Percentiles rank a stretch among this genome's conserved stretches.
Conservation (phyloP, 1,284 basidiomycete genomes). For the Vanrija sp. region DNA sequence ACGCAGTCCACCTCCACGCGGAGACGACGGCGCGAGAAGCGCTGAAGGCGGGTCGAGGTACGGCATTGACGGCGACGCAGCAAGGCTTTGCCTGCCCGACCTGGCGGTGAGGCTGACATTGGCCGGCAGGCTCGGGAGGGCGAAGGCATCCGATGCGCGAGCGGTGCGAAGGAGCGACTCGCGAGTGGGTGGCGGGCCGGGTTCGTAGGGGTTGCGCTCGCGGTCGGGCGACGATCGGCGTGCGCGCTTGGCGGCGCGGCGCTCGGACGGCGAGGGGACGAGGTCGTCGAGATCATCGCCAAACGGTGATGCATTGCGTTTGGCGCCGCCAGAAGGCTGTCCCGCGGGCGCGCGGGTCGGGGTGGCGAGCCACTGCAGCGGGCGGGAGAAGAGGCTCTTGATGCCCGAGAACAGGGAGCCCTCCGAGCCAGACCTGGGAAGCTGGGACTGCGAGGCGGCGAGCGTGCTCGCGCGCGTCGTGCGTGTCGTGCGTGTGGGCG, state of each 20-base stretch:
- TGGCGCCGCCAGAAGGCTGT: slow-evolving; percentile 1
- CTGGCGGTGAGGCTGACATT: slow-evolving; percentile 26
- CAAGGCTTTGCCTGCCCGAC: slow-evolving; percentile 3
- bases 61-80: slow-evolving; percentile 7
- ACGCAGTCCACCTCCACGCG: slow-evolving; percentile 4
- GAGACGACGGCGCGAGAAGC: slow-evolving; percentile 22
- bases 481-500: too few relatives aligned
- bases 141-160: slow-evolving; percentile 12
- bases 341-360: neutral
- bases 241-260: slow-evolving; percentile 22
- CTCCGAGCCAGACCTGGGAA: slow-evolving; percentile 26
- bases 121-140: slow-evolving; percentile 34
- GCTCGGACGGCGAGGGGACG: slow-evolving; percentile 22
- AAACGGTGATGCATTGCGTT: slow-evolving; percentile 26
- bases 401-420: slow-evolving; percentile 21
- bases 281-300: slow-evolving; percentile 33
- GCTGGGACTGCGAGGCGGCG: neutral
- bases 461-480: too few relatives aligned
- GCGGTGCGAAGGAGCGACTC: neutral
- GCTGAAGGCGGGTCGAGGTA: slow-evolving; percentile 39
- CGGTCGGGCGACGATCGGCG: slow-evolving; percentile 18
- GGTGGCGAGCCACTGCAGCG: slow-evolving; percentile 35
- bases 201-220: slow-evolving; percentile 7
- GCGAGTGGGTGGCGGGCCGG: neutral
- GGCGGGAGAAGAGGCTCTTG: slow-evolving; percentile 34